Evolutionary conservation across 768 basidiomycete species (phyloP), one percentile per base, ranked within the genome.

Genomic region (Termitomyces bulborhizus): DNA sequence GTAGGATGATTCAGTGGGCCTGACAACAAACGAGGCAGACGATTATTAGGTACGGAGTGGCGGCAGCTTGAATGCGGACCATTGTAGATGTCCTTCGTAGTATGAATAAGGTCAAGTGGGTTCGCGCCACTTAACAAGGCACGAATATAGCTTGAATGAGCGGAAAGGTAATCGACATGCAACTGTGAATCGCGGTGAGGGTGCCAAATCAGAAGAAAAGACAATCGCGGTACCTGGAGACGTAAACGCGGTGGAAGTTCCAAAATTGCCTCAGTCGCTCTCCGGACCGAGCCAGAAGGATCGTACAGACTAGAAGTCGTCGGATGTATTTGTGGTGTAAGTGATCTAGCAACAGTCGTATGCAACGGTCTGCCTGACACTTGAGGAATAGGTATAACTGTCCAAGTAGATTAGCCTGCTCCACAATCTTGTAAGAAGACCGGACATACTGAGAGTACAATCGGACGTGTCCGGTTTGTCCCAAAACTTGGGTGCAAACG

Each of bases 141-240:
- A 37, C 84, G 76, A 45, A 94, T 73, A 51, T 92, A 82, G 42
- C 77, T 76, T 0, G 91, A 93, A 68, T 93, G 90, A 16, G 88
- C 84, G n/a, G 83, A 82, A 43, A 96, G 80, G 64, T 86, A 91
- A 65, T 90, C 88, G 59, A 81, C 76, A 63, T 96, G 93, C 27
- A 93, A 72, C 90, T 92, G 62, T 26, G 26, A 46, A 41, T 31
- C 27, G 52, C 60, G 48, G 60, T 54, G 21, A 62, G 46, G 46
- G 46, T 46, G 45, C 45, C 24, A 21, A 43, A 18, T 36, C 15
- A 18, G 36, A 47, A 8, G 13, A 24, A 45, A 26, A 18, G 16
- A 27, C 24, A 29, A 32, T 16, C 29, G 6, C 40, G n/a, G 55
- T 55, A 89, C 89, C 65, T 80, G 82, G 61, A 90, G 71, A 41